Evolutionary conservation across 2,329 filamentous ascomycete genomes (phyloP).

Genomic region (Incumbomyces delicatus): DNA sequence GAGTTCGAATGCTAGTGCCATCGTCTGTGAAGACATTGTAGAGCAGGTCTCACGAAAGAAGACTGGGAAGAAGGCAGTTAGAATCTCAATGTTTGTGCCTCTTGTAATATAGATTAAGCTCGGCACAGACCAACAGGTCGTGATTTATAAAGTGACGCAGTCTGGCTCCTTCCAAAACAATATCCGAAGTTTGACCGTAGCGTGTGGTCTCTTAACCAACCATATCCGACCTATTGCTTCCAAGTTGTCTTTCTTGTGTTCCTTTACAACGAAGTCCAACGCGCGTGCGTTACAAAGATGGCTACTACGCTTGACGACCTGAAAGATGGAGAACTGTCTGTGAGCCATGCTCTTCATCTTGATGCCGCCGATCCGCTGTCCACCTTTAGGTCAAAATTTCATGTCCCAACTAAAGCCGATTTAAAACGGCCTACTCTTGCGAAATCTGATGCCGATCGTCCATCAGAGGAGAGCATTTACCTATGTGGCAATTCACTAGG

Average conservation of each 20-base stretch:
- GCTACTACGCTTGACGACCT: not conserved
- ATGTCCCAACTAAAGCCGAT: constrained; percentile 65
- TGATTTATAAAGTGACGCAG: too few relatives aligned
- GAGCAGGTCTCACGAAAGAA: not conserved
- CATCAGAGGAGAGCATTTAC: constrained; percentile 50
- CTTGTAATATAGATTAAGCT: too few relatives aligned
- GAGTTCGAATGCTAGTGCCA: constrained; percentile 1
- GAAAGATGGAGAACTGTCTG: too few relatives aligned
- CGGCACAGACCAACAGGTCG: too few relatives aligned
- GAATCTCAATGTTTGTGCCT: too few relatives aligned
- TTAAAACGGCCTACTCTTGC: constrained; percentile 53
- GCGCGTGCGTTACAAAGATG: not conserved
- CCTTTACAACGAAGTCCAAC: too few relatives aligned
- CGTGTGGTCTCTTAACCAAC: too few relatives aligned
- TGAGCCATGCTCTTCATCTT: constrained; percentile 26
- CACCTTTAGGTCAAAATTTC: constrained; percentile 59
- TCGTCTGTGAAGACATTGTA: not conserved
- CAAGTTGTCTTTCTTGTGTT: too few relatives aligned
- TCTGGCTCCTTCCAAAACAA: too few relatives aligned
- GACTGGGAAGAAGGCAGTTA: too few relatives aligned
- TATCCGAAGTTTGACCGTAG: too few relatives aligned
- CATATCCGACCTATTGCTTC: too few relatives aligned
- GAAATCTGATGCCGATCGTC: constrained; percentile 27
- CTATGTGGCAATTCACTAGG: constrained; percentile 86
- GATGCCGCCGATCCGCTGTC: constrained; percentile 53